A percentile compares a stretch with the other conserved stretches of the same genome.
Evolutionary conservation across 257 asterid genomes (phyloP).

Genomic region (Penstemon newberryi): DNA sequence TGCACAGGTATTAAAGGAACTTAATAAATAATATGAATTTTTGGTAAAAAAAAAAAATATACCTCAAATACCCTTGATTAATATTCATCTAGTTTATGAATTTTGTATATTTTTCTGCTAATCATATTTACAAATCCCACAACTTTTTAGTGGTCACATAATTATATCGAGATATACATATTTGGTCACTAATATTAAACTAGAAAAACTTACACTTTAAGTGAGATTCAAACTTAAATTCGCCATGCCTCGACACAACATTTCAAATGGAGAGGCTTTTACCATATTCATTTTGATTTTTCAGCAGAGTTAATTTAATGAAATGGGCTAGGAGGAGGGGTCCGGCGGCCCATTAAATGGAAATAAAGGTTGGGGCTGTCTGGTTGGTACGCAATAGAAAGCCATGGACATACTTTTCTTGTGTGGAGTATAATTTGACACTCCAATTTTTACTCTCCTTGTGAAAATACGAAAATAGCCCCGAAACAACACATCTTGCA

Average conservation of each 20-base stretch:
- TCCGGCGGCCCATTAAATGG: neutral
- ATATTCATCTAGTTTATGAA: too few relatives aligned
- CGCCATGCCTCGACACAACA: neutral
- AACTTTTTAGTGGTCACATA: too few relatives aligned
- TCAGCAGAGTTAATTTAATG: neutral
- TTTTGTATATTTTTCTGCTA: too few relatives aligned
- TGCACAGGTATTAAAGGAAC: too few relatives aligned
- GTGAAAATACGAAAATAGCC: neutral
- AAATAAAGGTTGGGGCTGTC: slow-evolving; percentile 29
- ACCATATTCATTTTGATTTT: neutral
- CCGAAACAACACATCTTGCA: slow-evolving; percentile 9
- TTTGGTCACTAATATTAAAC: too few relatives aligned
- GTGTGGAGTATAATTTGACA: slow-evolving; percentile 39
- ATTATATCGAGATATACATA: too few relatives aligned
- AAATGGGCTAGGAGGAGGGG: slow-evolving; percentile 26
- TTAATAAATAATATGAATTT: too few relatives aligned
- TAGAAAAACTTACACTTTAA: too few relatives aligned
- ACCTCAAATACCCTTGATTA: too few relatives aligned
- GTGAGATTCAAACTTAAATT: neutral
- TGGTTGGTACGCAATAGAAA: slow-evolving; percentile 41
- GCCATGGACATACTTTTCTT: slow-evolving; percentile 24
- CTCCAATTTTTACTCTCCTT: neutral
- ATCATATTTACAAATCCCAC: too few relatives aligned
- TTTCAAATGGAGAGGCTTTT: neutral
- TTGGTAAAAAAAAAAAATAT: too few relatives aligned